Base-by-base conservation (phyloP, 257 asterid genomes). In the Anisodus acutangulus region DNA sequence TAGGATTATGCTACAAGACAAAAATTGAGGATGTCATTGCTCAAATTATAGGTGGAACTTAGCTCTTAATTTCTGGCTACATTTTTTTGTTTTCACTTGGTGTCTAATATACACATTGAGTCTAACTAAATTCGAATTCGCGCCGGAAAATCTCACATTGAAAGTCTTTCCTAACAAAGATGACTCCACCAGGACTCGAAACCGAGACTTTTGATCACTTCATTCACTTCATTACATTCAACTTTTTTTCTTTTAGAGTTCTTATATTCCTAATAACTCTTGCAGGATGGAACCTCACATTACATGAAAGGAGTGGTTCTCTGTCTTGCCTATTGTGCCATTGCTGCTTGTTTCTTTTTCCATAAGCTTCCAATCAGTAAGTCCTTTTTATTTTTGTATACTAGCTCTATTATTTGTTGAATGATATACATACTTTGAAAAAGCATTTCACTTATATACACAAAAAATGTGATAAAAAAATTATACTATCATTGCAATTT, bases 271-370 rank as follows among this genome's bases (percentile, higher is more conserved):
- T 62, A 62, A 59, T 57, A 54, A 12, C 13, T 69, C 53, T 35
- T 22, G 74, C 85, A 89, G 91, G 90, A 87, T 66, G 91, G 90
- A 67, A 89, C 68, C 41, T 89, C 91, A 62, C 91, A 89, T 74
- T 89, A 89, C 54, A 85, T 89, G 86, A 89, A 89, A 81, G 91
- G 91, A 72, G 87, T 79, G 39, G 85, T 89, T 71, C 89, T 89
- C 10, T 89, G 91, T 67, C 83, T 89, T n/a, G 86, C 89, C 62
- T 89, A 87, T 69, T 41, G 35, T 26, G 86, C 80, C 19, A 87
- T 89, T 81, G 89, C 87, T 11, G 82, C 88, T 1, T 87, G 91
- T 83, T 89, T 87, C 88, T 89, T 89, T 85, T 86, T 89, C 63
- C 87, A 89, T 62, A 85, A 85, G 60, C 13, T 41, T 17, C 86